Evolutionary conservation across 108 stramenopile genomes (phyloP).

Genomic region (Poteriospumella lacustris): DNA sequence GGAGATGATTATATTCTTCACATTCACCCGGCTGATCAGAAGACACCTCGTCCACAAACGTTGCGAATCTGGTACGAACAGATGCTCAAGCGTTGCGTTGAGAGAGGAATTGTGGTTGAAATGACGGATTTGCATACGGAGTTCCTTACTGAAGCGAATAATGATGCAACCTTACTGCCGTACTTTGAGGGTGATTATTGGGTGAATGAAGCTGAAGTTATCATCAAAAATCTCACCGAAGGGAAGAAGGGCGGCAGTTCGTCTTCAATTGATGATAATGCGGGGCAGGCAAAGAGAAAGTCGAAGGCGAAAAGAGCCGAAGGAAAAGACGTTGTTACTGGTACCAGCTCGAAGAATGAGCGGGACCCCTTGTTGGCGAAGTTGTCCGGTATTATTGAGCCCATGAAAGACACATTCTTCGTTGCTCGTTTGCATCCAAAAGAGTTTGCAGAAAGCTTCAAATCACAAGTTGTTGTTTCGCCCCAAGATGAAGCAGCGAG

Average conservation of each 20-base stretch:
- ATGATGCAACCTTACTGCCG: slow-evolving; percentile 67
- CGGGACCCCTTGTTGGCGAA: slow-evolving; percentile 85
- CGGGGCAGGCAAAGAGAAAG: slow-evolving; percentile 40
- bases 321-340: slow-evolving; percentile 57
- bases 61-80: slow-evolving; percentile 86
- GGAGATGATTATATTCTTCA: slow-evolving; percentile 94
- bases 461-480: no score
- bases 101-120: slow-evolving; percentile 73
- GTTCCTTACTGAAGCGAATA: slow-evolving; percentile 62
- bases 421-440: slow-evolving; percentile 83
- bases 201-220: slow-evolving; percentile 92
- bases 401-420: slow-evolving; percentile 96
- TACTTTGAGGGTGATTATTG: slow-evolving; percentile 99
- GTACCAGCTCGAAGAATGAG: background rate
- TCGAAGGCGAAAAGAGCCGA: slow-evolving; percentile 36
- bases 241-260: slow-evolving; percentile 16
- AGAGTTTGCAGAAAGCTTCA: slow-evolving; percentile 47
- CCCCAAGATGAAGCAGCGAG: no score
- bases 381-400: slow-evolving; percentile 82
- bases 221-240: slow-evolving; percentile 86
- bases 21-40: slow-evolving; percentile 66
- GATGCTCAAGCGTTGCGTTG: slow-evolving; percentile 83
- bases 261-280: slow-evolving; percentile 3
- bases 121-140: slow-evolving; percentile 89
- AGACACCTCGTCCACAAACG: slow-evolving; percentile 61